Percentiles rank a stretch among this genome's conserved stretches.
These are phyloP conservation scores for Amphichorda felina DNA, from an alignment of 2,329 filamentous ascomycete species.

Conservation along the genomic window DNA sequence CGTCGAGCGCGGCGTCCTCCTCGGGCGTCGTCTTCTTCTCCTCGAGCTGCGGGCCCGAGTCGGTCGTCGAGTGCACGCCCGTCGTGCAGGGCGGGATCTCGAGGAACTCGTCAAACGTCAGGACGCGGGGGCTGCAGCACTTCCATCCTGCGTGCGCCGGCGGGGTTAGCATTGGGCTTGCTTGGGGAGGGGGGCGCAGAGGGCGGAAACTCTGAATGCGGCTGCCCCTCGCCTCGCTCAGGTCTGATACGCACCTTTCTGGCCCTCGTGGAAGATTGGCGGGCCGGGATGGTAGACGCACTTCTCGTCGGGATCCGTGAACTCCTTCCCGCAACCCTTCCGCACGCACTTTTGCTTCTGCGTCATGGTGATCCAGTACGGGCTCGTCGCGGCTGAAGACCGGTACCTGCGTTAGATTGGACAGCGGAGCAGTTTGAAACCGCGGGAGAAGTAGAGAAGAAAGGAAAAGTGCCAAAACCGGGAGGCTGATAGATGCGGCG, in stretches of 20 bases:
- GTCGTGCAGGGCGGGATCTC: conserved; percentile 83
- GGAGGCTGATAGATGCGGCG: background rate
- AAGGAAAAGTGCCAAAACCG: background rate
- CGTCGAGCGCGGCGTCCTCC: conserved; percentile 26
- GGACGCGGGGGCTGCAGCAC: conserved; percentile 92
- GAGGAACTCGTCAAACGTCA: conserved; percentile 98
- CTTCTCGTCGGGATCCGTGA: conserved; percentile 67
- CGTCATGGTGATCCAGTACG: too few species aligned
- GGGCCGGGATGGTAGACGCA: conserved; percentile 91
- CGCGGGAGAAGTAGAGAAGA: too few species aligned
- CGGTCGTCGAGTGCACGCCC: conserved; percentile 83
- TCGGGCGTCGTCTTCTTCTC: conserved; percentile 41
- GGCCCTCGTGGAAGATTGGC: conserved; percentile 92
- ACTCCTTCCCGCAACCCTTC: conserved; percentile 87
- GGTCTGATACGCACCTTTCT: conserved; percentile 76
- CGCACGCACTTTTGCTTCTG: conserved; percentile 72
- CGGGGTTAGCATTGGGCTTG: too few species aligned
- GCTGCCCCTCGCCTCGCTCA: too few species aligned
- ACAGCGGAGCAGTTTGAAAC: too few species aligned
- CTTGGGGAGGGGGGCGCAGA: too few species aligned
- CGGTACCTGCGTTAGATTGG: too few species aligned
- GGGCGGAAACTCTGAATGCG: background rate
- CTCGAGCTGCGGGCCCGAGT: conserved; percentile 50
- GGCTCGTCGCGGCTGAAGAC: too few species aligned
- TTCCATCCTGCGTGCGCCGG: conserved; percentile 99